Percentiles rank a stretch among this genome's conserved stretches.
phyloP scores from a whole-genome alignment of 2,329 filamentous ascomycete genomes.

The Fusarium sp. region DNA sequence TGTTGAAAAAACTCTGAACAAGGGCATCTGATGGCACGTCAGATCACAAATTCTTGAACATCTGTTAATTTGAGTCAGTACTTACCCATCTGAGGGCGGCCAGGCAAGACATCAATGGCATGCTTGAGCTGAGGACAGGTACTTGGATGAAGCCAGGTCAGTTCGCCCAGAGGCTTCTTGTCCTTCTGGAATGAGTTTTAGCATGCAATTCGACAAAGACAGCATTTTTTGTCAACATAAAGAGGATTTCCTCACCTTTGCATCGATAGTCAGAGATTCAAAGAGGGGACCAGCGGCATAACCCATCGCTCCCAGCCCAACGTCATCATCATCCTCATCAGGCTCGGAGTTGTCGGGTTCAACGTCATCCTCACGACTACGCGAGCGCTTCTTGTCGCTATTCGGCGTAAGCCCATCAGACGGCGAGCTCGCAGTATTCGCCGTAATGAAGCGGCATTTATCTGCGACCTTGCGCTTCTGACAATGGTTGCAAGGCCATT shows the following conservation, averaged over 20 bases:
- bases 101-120: slow-evolving; percentile 48
- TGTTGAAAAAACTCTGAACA: slow-evolving; percentile 52
- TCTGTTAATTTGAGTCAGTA: neutral
- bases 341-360: slow-evolving; percentile 35
- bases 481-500: slow-evolving; percentile 55
- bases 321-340: slow-evolving; percentile 43
- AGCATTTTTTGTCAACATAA: accelerated
- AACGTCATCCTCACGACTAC: slow-evolving; percentile 32
- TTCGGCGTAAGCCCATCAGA: slow-evolving; percentile 32
- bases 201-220: neutral
- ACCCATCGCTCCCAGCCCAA: slow-evolving; percentile 50
- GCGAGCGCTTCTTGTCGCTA: slow-evolving; percentile 42
- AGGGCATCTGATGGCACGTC: slow-evolving; percentile 45
- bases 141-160: slow-evolving; percentile 32
- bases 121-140: slow-evolving; percentile 49
- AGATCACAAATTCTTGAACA: neutral
- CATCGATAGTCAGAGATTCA: slow-evolving; percentile 40
- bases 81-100: slow-evolving; percentile 51
- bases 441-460: slow-evolving; percentile 49
- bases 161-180: slow-evolving; percentile 30
- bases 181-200: slow-evolving; percentile 13
- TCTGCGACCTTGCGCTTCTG: slow-evolving; percentile 53
- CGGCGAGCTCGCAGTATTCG: slow-evolving; percentile 34
- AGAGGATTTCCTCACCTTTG: slow-evolving; percentile 34
- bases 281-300: slow-evolving; percentile 51